Evolutionary conservation across 1,139 yeast genomes (phyloP).

Genomic region (Pichia sp.): DNA sequence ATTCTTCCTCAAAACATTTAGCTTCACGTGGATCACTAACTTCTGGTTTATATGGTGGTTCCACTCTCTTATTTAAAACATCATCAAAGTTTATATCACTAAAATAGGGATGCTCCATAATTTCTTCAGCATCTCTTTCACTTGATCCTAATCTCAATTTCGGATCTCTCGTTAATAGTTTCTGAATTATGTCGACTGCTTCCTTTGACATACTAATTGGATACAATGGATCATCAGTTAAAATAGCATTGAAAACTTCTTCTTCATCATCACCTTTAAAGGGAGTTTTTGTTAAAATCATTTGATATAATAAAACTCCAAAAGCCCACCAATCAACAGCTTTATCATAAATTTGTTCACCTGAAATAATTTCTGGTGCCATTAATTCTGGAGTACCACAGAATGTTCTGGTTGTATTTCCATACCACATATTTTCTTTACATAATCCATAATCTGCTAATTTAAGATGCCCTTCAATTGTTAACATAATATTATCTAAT

Average conservation of each 20-base stretch:
- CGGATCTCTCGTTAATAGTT: slow-evolving; percentile 85
- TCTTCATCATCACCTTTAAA: slow-evolving; percentile 98
- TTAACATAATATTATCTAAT: slow-evolving; percentile 83
- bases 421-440: slow-evolving; percentile 91
- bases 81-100: slow-evolving; percentile 87
- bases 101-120: slow-evolving; percentile 94
- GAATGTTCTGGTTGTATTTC: slow-evolving; percentile 88
- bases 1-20: slow-evolving; percentile 88
- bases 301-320: slow-evolving; percentile 92
- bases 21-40: slow-evolving; percentile 84
- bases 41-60: slow-evolving; percentile 81
- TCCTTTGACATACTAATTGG: slow-evolving; percentile 98
- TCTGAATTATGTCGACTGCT: slow-evolving; percentile 89
- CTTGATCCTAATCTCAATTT: slow-evolving; percentile 76
- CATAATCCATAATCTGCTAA: slow-evolving; percentile 96
- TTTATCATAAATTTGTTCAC: slow-evolving; percentile 86
- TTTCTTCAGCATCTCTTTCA: slow-evolving; percentile 81
- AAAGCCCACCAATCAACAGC: slow-evolving; percentile 99
- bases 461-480: slow-evolving; percentile 91
- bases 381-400: slow-evolving; percentile 99
- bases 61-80: slow-evolving; percentile 61
- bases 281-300: slow-evolving; percentile 94
- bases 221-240: slow-evolving; percentile 94
- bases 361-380: slow-evolving; percentile 93
- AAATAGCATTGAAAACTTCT: slow-evolving; percentile 95